phyloP scores from a whole-genome alignment of 768 basidiomycete species.

The Saitozyma sp. region DNA sequence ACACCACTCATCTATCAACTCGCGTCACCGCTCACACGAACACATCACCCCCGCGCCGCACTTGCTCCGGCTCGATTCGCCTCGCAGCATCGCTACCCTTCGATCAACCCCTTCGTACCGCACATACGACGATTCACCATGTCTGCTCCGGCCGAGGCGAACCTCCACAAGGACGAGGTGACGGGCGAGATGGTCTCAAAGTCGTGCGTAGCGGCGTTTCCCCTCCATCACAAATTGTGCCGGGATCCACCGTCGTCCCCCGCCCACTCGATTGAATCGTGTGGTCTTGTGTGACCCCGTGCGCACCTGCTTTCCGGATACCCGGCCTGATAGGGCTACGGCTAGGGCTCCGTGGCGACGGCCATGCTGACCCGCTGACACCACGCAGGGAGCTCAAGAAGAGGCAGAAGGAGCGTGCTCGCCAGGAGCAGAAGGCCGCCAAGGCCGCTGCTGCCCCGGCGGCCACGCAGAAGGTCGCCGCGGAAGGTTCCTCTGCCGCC shows the following conservation, averaged over 20 bases:
- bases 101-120: no score
- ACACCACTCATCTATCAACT: background rate
- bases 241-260: background rate
- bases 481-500: slow-evolving; percentile 25
- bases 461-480: slow-evolving; percentile 42
- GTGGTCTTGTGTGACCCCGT: no score
- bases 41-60: background rate
- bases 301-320: no score
- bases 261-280: no score
- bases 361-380: slow-evolving; percentile 19
- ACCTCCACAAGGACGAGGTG: slow-evolving; percentile 58
- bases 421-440: slow-evolving; percentile 71
- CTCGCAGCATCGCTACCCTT: no score
- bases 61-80: no score
- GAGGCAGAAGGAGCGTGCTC: slow-evolving; percentile 77
- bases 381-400: slow-evolving; percentile 82
- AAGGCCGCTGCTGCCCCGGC: slow-evolving; percentile 60
- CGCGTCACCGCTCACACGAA: no score
- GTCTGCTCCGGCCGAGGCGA: slow-evolving; percentile 48
- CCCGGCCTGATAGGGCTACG: no score
- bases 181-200: slow-evolving; percentile 98
- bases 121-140: slow-evolving; percentile 31
- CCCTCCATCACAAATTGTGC: background rate
- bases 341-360: no score
- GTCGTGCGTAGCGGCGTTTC: slow-evolving; percentile 59